Evolutionary conservation across 345 rosid genomes (phyloP), one percentile per base, ranked within the genome.

Genomic region (Euphorbia tirucalli): DNA sequence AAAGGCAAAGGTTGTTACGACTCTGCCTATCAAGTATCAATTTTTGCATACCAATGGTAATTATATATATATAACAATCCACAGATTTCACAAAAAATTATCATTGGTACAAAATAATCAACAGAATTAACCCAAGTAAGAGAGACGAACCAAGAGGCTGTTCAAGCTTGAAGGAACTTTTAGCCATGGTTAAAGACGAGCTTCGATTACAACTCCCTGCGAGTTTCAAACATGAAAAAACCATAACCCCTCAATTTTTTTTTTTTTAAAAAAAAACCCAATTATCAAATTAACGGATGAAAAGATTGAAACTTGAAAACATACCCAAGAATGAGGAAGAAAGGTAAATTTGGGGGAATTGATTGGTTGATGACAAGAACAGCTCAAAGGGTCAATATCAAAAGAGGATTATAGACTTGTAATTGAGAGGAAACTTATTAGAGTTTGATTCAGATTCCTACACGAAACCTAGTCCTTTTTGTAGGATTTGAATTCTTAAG

Each of bases 71-170:
- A 49, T 18, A 61, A 52, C 14, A 24, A 21, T 35, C 7, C 39
- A 4, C 22, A 49, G 75, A 35, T 46, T 46, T 61, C 43, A 60
- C 5, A 70, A 31, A 4, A 44, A 52, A 52, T n/a, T 8, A n/a
- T 9, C 11, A 5, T 1, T 3, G n/a, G n/a, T 19, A 7, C 48
- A 18, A 65, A 49, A 71, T 2, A 35, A 32, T 0, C 52, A 44
- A 52, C 37, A 32, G 32, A 54, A 2, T 15, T 15, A 32, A 7
- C 3, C 9, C 10, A 5, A 58, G 46, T 62, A 37, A 21, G 41
- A 54, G 56, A 64, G 39, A 76, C 88, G n/a, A 71, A 90, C 96
- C 93, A 74, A 88, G 67, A 22, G 93, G 87, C 68, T 88, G 89
- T 46, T 87, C 87, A 60, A 82, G 83, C 86, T 87, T 87, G 90